A percentile compares a stretch with the other conserved stretches of the same genome.
phyloP scores from a whole-genome alignment of 1,284 basidiomycete genomes.

The Leucoagaricus sp. region DNA sequence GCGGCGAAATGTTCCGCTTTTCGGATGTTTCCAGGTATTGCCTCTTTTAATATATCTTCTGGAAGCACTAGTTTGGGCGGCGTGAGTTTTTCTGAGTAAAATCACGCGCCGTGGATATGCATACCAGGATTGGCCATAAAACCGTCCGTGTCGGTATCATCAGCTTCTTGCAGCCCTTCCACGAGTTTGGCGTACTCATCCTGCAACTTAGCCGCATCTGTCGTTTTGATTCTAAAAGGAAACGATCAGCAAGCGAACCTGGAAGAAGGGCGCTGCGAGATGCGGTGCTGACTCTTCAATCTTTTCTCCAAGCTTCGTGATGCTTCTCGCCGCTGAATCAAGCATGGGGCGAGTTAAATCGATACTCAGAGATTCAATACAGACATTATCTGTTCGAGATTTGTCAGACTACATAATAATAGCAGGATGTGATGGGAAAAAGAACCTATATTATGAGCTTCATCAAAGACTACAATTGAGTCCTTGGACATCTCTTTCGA shows the following conservation, averaged over 20 bases:
- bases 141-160: slow-evolving; percentile 72
- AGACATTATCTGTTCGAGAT: slow-evolving; percentile 81
- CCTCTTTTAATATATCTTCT: slow-evolving; percentile 93
- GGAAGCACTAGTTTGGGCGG: slow-evolving; percentile 73
- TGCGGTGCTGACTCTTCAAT: slow-evolving; percentile 80
- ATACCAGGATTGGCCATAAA: slow-evolving; percentile 91
- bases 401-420: slow-evolving; percentile 2
- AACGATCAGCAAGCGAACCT: neutral
- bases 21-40: slow-evolving; percentile 96
- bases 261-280: neutral
- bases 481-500: slow-evolving; percentile 98
- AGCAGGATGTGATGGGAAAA: slow-evolving; percentile 9
- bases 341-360: slow-evolving; percentile 99
- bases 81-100: slow-evolving; percentile 11
- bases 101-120: slow-evolving; percentile 10
- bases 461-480: slow-evolving; percentile 98
- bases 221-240: slow-evolving; percentile 80
- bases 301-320: slow-evolving; percentile 85
- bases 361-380: slow-evolving; percentile 97
- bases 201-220: slow-evolving; percentile 92
- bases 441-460: slow-evolving; percentile 98
- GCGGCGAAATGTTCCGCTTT: slow-evolving; percentile 99
- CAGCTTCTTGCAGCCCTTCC: slow-evolving; percentile 86
- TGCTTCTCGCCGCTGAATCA: slow-evolving; percentile 91
- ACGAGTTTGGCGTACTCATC: slow-evolving; percentile 98